Evolutionary conservation across 2,329 filamentous ascomycete species (phyloP).

Genomic region (Trichoderma semiorbis): DNA sequence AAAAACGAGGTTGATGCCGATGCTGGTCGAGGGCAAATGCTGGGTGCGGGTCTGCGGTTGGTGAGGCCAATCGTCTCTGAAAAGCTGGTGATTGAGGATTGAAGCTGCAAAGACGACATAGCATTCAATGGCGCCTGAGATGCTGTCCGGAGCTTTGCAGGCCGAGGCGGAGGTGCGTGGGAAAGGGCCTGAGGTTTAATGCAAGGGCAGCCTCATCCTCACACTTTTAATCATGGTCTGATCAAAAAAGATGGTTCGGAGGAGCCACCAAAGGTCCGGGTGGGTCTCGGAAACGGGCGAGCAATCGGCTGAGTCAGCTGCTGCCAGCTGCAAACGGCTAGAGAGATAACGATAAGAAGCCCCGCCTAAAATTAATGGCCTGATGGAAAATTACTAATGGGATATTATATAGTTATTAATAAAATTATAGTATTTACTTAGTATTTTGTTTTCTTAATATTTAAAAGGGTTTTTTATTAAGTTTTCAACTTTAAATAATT

Average conservation of each 20-base stretch:
- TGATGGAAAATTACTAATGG: neutral
- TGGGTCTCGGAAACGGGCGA: slow-evolving; percentile 6
- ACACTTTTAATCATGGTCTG: slow-evolving; percentile 15
- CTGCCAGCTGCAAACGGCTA: neutral
- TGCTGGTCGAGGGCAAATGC: neutral
- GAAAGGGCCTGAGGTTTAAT: neutral
- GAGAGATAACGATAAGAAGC: neutral
- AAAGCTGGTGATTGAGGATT: neutral
- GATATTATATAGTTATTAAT: too few relatives aligned
- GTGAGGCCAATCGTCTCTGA: neutral
- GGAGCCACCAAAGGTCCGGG: slow-evolving; percentile 16
- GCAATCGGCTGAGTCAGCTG: neutral
- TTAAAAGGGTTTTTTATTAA: too few relatives aligned
- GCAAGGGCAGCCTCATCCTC: slow-evolving; percentile 15
- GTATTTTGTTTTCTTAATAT: too few relatives aligned
- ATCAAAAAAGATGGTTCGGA: slow-evolving; percentile 18
- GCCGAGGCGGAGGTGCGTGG: neutral
- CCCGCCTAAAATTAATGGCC: neutral
- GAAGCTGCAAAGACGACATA: slow-evolving; percentile 12
- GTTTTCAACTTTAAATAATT: too few relatives aligned
- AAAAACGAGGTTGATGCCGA: neutral
- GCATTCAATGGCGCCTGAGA: neutral
- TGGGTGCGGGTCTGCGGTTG: neutral
- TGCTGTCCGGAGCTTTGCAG: neutral
- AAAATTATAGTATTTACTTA: too few relatives aligned